Evolutionary conservation across 805 yeast species (phyloP).

Genomic region (Torulaspora quercuum): DNA sequence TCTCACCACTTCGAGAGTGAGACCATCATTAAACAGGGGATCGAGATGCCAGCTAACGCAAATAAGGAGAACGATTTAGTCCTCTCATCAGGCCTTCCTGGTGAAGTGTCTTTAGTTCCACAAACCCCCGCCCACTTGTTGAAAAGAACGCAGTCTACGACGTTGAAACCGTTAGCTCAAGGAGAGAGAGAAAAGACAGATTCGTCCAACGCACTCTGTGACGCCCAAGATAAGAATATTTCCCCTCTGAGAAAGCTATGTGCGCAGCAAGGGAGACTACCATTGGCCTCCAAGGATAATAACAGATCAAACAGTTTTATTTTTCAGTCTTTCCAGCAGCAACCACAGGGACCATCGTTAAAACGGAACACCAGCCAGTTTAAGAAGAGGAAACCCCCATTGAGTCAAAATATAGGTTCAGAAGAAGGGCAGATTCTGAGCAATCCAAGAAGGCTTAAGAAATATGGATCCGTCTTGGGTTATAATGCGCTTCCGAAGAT

Average conservation of each 20-base stretch:
- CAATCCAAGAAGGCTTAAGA: slow-evolving; percentile 36
- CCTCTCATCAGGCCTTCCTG: slow-evolving; percentile 6
- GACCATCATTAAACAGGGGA: too few relatives aligned
- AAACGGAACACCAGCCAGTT: slow-evolving; percentile 10
- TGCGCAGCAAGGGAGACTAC: slow-evolving; percentile 23
- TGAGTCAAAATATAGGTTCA: slow-evolving; percentile 1
- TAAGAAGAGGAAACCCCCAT: slow-evolving; percentile 14
- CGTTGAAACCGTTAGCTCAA: slow-evolving; percentile 14
- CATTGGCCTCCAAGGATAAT: slow-evolving; percentile 35
- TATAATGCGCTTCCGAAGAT: slow-evolving; percentile 26
- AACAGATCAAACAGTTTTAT: slow-evolving; percentile 22
- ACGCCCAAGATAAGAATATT: slow-evolving; percentile 12
- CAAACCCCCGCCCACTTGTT: slow-evolving; percentile 28
- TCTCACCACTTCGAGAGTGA: too few relatives aligned
- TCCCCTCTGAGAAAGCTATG: slow-evolving; percentile 14
- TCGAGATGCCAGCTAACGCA: slow-evolving; percentile 11
- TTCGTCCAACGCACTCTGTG: slow-evolving; percentile 2
- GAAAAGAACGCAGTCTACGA: slow-evolving; percentile 25
- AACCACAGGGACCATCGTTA: slow-evolving; percentile 14
- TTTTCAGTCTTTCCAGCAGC: slow-evolving; percentile 4
- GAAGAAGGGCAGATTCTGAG: slow-evolving; percentile 14
- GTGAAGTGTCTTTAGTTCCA: slow-evolving; percentile 15
- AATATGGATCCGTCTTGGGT: slow-evolving; percentile 32
- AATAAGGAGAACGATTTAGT: slow-evolving; percentile 18
- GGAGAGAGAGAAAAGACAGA: slow-evolving; percentile 6